These are phyloP conservation scores for Metarhizium humberi DNA, from an alignment of 2,329 filamentous ascomycete genomes.

Conservation along the genomic window DNA sequence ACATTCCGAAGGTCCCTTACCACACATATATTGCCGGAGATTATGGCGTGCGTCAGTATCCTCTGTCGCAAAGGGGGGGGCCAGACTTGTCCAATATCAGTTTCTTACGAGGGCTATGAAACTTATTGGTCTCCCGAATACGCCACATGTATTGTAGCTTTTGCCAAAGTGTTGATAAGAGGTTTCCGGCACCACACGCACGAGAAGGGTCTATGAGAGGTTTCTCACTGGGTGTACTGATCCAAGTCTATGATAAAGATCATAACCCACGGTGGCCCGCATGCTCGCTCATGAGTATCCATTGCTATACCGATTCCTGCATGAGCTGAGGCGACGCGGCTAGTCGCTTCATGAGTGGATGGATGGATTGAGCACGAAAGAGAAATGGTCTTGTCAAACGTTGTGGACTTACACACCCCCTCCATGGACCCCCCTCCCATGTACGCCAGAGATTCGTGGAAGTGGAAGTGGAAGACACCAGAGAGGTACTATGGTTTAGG, in stretches of 20 bases:
- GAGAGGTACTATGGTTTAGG: background rate
- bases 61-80: background rate
- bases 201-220: background rate
- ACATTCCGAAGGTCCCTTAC: background rate
- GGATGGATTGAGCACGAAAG: constrained; percentile 1
- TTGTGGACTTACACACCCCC: constrained; percentile 2
- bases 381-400: background rate
- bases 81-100: background rate
- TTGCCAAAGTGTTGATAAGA: too few species aligned
- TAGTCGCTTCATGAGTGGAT: constrained; percentile 1
- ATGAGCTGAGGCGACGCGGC: constrained; percentile 6
- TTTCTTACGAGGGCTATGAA: too few species aligned
- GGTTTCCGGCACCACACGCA: too few species aligned
- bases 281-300: background rate
- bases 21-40: background rate
- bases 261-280: background rate
- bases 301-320: background rate
- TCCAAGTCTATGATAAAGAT: background rate
- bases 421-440: constrained; percentile 1
- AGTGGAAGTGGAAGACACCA: background rate
- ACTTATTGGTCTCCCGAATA: too few species aligned
- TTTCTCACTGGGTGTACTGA: background rate
- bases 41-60: background rate
- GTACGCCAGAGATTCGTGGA: background rate
- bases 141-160: too few species aligned